Conservation (phyloP, 1,284 basidiomycete genomes). For the Schizophyllum commune region DNA sequence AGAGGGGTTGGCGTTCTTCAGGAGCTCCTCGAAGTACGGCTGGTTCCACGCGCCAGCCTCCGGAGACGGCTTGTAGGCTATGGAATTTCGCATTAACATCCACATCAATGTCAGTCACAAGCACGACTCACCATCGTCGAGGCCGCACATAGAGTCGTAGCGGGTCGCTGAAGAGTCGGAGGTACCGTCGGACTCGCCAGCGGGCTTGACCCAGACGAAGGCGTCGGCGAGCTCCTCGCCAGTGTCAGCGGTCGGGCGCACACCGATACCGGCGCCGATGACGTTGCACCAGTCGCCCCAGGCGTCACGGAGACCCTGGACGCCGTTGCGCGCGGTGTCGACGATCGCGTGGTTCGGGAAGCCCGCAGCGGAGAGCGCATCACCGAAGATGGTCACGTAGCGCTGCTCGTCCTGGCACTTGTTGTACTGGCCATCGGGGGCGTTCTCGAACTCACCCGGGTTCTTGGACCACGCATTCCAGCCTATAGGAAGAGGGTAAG, state of each 20-base stretch:
- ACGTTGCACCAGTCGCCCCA: slow-evolving; percentile 60
- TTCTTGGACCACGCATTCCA: too few relatives aligned
- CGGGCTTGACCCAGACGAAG: slow-evolving; percentile 64
- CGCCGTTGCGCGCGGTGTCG: slow-evolving; percentile 56
- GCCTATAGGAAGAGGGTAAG: too few relatives aligned
- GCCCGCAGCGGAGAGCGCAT: slow-evolving; percentile 34
- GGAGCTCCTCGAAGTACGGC: slow-evolving; percentile 10
- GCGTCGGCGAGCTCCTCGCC: slow-evolving; percentile 48
- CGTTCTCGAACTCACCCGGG: too few relatives aligned
- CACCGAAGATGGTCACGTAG: slow-evolving; percentile 35
- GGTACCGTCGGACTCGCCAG: slow-evolving; percentile 61
- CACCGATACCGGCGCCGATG: slow-evolving; percentile 54
- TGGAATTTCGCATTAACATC: slow-evolving; percentile 6
- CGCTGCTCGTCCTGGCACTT: slow-evolving; percentile 54
- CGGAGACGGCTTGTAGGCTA: slow-evolving; percentile 48
- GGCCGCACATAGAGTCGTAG: slow-evolving; percentile 49
- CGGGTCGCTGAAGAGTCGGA: slow-evolving; percentile 49
- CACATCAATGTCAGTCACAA: not conserved
- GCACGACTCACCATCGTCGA: slow-evolving; percentile 27
- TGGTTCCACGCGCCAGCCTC: slow-evolving; percentile 63
- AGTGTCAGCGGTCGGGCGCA: slow-evolving; percentile 49
- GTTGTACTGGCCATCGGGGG: slow-evolving; percentile 39
- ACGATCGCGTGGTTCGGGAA: slow-evolving; percentile 60
- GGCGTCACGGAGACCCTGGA: slow-evolving; percentile 47
- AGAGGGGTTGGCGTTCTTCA: slow-evolving; percentile 3